These are phyloP conservation scores for Trichoderma sp. DNA, from an alignment of 2,329 filamentous ascomycete species.

Conservation along the genomic window DNA sequence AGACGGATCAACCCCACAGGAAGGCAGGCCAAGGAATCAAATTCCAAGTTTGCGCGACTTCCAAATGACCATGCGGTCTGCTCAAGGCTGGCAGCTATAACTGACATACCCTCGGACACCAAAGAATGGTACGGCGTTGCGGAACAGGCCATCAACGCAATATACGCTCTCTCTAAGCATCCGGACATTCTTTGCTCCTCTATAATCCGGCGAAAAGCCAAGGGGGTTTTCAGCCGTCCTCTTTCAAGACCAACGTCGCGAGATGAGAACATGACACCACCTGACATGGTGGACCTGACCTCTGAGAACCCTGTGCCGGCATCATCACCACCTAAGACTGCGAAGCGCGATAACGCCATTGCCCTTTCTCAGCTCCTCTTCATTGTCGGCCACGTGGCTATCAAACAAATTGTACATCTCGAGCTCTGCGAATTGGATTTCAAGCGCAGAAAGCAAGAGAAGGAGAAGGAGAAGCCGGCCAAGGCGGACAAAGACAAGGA, in stretches of 20 bases:
- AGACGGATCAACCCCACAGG: constrained; percentile 84
- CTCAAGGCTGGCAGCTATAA: constrained; percentile 74
- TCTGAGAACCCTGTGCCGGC: constrained; percentile 24
- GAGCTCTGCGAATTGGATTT: constrained; percentile 98
- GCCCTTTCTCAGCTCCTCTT: constrained; percentile 88
- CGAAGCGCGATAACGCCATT: constrained; percentile 65
- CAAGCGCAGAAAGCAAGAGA: constrained; percentile 90
- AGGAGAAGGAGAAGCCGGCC: constrained; percentile 62
- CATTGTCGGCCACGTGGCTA: constrained; percentile 91
- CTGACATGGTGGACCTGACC: constrained; percentile 33
- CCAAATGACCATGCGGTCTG: constrained; percentile 91
- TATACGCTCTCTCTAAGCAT: constrained; percentile 90
- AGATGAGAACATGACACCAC: constrained; percentile 41
- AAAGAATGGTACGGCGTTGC: constrained; percentile 96
- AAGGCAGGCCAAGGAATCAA: constrained; percentile 72
- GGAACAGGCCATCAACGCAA: constrained; percentile 93
- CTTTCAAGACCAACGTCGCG: constrained; percentile 35
- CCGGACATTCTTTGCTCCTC: constrained; percentile 92
- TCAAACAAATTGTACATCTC: constrained; percentile 98
- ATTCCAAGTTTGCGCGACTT: constrained; percentile 69
- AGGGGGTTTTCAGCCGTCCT: constrained; percentile 66
- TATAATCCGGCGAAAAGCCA: constrained; percentile 82
- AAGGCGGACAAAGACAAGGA: constrained; percentile 54
- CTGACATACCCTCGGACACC: constrained; percentile 80
- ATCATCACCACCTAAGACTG: constrained; percentile 39